Evolutionary conservation across 345 rosid species (phyloP).

Genomic region (Hibiscus tridactylites): DNA sequence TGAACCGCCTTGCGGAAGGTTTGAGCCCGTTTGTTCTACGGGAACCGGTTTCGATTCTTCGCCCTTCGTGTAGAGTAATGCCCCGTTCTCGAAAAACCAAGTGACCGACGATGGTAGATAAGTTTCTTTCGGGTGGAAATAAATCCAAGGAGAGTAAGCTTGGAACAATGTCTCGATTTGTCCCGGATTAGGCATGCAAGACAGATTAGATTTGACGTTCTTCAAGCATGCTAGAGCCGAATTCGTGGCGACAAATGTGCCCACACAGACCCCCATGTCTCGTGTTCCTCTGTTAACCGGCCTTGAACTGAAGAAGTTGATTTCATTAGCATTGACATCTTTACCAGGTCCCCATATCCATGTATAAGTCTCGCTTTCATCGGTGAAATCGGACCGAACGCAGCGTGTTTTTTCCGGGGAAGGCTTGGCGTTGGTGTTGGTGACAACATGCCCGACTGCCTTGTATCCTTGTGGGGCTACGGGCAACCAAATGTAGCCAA

Average conservation of each 20-base stretch:
- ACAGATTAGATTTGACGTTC: constrained; percentile 30
- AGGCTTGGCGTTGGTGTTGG: constrained; percentile 58
- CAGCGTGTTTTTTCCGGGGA: constrained; percentile 52
- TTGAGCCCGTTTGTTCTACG: constrained; percentile 46
- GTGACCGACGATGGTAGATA: constrained; percentile 66
- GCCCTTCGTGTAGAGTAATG: constrained; percentile 53
- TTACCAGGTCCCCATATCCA: constrained; percentile 54
- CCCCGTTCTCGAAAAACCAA: constrained; percentile 72
- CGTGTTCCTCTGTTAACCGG: constrained; percentile 44
- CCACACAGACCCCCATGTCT: constrained; percentile 48
- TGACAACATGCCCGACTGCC: constrained; percentile 53
- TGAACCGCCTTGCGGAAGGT: constrained; percentile 84
- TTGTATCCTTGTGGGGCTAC: constrained; percentile 58
- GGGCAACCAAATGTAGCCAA: constrained; percentile 72
- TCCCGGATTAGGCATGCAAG: constrained; percentile 51
- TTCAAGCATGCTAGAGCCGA: constrained; percentile 44
- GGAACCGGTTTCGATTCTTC: constrained; percentile 52
- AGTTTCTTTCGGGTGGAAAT: constrained; percentile 37
- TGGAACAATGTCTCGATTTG: constrained; percentile 43
- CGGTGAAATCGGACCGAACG: constrained; percentile 60
- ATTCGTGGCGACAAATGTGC: constrained; percentile 49
- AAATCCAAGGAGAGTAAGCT: constrained; percentile 42
- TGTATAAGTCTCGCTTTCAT: constrained; percentile 35
- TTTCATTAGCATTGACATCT: constrained; percentile 14
- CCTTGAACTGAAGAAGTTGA: constrained; percentile 32